These are phyloP conservation scores for Scenedesmus sp. DNA, from an alignment of 163 green algal species.

Conservation along the genomic window DNA sequence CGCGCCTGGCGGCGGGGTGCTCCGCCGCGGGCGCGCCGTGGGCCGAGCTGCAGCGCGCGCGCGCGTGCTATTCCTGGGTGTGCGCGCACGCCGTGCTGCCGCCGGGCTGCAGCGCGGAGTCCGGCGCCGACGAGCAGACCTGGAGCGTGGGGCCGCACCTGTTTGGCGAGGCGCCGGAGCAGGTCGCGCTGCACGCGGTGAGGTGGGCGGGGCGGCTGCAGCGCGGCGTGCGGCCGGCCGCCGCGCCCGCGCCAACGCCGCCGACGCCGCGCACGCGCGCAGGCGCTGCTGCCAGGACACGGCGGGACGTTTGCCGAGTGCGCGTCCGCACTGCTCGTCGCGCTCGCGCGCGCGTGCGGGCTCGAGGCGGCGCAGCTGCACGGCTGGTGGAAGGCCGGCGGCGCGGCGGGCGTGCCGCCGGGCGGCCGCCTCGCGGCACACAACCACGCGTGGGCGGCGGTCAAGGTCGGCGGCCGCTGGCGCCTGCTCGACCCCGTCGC, in stretches of 20 bases:
- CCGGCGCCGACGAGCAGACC: conserved; percentile 11
- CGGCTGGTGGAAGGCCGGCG: conserved; percentile 61
- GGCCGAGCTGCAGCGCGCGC: conserved; percentile 53
- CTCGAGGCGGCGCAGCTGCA: conserved; percentile 64
- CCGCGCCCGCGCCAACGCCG: neutral
- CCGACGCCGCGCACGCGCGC: neutral
- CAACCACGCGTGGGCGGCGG: conserved; percentile 71
- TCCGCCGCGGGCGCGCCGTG: neutral
- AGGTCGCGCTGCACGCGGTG: conserved; percentile 13
- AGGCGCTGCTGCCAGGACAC: conserved; percentile 27
- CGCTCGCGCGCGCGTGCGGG: conserved; percentile 50
- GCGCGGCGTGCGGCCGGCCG: neutral
- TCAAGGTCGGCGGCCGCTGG: conserved; percentile 66
- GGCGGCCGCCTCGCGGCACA: conserved; percentile 52
- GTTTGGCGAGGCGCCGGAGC: conserved; percentile 42
- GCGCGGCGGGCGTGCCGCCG: conserved; percentile 42
- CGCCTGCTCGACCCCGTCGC: conserved; percentile 62
- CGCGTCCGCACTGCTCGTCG: conserved; percentile 55
- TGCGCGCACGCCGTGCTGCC: conserved; percentile 43
- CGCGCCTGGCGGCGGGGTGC: conserved; percentile 34
- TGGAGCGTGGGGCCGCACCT: conserved; percentile 50
- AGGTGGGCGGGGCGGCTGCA: neutral
- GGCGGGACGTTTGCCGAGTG: conserved; percentile 63
- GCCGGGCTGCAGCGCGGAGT: neutral
- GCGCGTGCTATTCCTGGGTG: conserved; percentile 61